These are phyloP conservation scores for Amauroascus verrucosus DNA, from an alignment of 2,329 filamentous ascomycete species.

Conservation along the genomic window DNA sequence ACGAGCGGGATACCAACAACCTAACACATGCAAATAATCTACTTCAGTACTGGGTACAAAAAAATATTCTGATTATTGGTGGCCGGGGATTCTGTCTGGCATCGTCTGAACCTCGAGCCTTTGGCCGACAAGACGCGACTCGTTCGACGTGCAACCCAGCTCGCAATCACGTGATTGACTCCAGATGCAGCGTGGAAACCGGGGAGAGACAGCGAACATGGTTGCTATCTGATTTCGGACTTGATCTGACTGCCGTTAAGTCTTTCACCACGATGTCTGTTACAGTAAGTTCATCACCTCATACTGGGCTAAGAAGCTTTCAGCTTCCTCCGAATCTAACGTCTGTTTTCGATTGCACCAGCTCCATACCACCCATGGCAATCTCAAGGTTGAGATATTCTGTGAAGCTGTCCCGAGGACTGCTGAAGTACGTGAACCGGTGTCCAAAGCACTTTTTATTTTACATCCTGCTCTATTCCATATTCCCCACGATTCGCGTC, in stretches of 20 bases:
- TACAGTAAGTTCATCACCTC: slow-evolving; percentile 11
- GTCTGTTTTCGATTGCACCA: slow-evolving; percentile 14
- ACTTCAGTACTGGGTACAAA: too few relatives aligned
- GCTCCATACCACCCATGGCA: slow-evolving; percentile 78
- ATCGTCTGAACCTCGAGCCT: too few relatives aligned
- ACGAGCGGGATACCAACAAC: too few relatives aligned
- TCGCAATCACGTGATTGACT: background rate
- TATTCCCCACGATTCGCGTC: too few relatives aligned
- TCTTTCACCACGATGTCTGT: slow-evolving; percentile 14
- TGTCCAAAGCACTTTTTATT: too few relatives aligned
- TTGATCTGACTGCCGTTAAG: background rate
- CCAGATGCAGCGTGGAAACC: background rate
- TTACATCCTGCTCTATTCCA: too few relatives aligned
- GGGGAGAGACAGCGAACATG: background rate
- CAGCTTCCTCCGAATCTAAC: background rate
- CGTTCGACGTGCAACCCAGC: background rate
- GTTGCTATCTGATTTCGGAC: background rate
- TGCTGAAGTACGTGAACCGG: slow-evolving; percentile 66
- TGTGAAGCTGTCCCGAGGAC: slow-evolving; percentile 92
- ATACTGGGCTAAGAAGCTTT: background rate
- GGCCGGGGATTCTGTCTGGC: too few relatives aligned
- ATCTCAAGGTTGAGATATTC: slow-evolving; percentile 92
- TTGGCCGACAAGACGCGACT: too few relatives aligned
- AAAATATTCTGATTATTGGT: too few relatives aligned
- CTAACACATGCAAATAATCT: too few relatives aligned